Evolutionary conservation across 129 eudicot genomes (phyloP).

Genomic region (Centrapalus pauciflorus): DNA sequence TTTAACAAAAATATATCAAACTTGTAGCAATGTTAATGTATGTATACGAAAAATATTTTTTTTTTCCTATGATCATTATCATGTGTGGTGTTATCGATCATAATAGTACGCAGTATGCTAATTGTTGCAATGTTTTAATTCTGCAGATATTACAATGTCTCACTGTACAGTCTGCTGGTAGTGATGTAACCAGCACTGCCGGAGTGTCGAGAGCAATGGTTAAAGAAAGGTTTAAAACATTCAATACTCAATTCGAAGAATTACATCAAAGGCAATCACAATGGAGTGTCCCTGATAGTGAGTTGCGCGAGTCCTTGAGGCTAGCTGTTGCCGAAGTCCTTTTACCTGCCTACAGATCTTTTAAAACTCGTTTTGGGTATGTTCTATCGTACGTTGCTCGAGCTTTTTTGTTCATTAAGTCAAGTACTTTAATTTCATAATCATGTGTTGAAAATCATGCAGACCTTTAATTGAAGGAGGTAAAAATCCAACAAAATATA

Average conservation of each 20-base stretch:
- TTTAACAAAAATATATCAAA: too few relatives aligned
- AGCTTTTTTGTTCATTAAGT: not conserved
- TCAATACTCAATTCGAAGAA: conserved; percentile 74
- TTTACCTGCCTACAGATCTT: conserved; percentile 85
- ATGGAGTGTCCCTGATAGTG: conserved; percentile 95
- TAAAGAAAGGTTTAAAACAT: conserved; percentile 79
- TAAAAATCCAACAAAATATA: conserved; percentile 78
- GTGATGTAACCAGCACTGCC: conserved; percentile 32
- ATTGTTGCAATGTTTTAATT: not conserved
- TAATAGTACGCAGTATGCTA: conserved; percentile 17
- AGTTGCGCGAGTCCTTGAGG: conserved; percentile 86
- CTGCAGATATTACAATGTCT: conserved; percentile 76
- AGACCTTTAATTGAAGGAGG: conserved; percentile 80
- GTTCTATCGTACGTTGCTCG: not conserved
- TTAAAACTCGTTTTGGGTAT: conserved; percentile 72
- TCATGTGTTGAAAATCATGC: not conserved
- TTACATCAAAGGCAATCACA: conserved; percentile 91
- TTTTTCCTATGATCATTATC: not conserved
- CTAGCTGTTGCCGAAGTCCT: conserved; percentile 98
- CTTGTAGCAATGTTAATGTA: too few relatives aligned
- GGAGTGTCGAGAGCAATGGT: conserved; percentile 59
- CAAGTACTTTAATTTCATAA: not conserved
- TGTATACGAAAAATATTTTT: too few relatives aligned
- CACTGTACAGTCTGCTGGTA: conserved; percentile 43
- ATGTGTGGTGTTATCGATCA: not conserved